A percentile compares a stretch with the other conserved stretches of the same genome.
phyloP scores from a whole-genome alignment of 169 alveolate genomes.

The Plasmodium inui region DNA sequence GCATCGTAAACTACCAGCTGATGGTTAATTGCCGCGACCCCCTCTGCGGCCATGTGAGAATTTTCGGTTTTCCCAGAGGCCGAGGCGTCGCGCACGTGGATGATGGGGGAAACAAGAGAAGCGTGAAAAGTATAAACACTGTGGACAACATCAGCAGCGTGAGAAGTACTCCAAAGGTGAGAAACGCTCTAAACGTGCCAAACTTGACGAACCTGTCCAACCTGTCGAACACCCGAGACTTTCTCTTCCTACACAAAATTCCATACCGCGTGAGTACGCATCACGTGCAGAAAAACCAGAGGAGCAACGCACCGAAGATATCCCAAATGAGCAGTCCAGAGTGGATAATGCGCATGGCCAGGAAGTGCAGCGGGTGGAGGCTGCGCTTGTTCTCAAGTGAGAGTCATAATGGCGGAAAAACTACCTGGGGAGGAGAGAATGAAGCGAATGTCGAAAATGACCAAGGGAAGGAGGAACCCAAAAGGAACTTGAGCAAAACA shows the following conservation, averaged over 20 bases:
- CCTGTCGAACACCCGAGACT: background rate
- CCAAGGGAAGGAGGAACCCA: background rate
- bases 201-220: background rate
- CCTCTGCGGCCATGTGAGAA: conserved; percentile 2
- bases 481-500: background rate
- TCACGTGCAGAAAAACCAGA: background rate
- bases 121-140: background rate
- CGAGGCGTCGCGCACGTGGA: background rate
- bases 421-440: background rate
- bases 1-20: conserved; percentile 2
- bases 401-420: background rate
- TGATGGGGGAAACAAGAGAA: background rate
- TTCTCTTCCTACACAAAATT: background rate
- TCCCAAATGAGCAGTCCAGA: background rate
- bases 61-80: background rate
- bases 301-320: background rate
- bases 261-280: background rate
- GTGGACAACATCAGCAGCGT: background rate
- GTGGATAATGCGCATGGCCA: background rate
- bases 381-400: background rate
- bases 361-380: background rate
- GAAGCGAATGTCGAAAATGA: background rate
- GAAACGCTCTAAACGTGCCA: background rate
- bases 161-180: background rate
- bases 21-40: background rate